Evolutionary conservation across 306 rosid species (phyloP).

Genomic region (Hippophae gyantsensis): DNA sequence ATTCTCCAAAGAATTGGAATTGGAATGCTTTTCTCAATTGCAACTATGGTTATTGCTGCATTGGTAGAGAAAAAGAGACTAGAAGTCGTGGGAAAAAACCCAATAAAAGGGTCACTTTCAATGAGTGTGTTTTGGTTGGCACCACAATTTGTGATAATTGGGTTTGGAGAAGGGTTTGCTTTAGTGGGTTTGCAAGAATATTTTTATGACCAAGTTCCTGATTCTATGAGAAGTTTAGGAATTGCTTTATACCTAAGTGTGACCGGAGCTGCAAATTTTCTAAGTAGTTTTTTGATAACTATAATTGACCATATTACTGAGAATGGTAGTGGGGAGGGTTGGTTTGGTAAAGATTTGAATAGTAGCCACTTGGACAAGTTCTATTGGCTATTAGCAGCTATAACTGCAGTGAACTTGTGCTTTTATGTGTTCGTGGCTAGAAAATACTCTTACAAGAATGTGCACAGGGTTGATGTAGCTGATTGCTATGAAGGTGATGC

Average conservation of each 20-base stretch:
- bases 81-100: conserved; percentile 19
- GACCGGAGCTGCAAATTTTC: conserved; percentile 60
- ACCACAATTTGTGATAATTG: conserved; percentile 67
- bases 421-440: conserved; percentile 70
- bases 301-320: conserved; percentile 42
- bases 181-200: conserved; percentile 84
- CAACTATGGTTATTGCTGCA: conserved; percentile 60
- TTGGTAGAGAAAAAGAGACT: conserved; percentile 54
- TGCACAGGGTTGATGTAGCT: conserved; percentile 58
- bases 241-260: conserved; percentile 74
- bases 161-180: conserved; percentile 81
- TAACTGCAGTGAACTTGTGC: conserved; percentile 38
- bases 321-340: conserved; percentile 41
- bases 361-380: conserved; percentile 75
- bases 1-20: conserved; percentile 81
- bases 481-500: conserved; percentile 40
- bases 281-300: conserved; percentile 64
- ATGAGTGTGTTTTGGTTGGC: conserved; percentile 85
- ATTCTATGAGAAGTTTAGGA: conserved; percentile 86
- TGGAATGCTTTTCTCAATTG: conserved; percentile 58
- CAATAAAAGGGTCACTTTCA: conserved; percentile 23
- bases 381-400: conserved; percentile 62
- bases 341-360: conserved; percentile 79
- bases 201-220: conserved; percentile 87
- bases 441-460: conserved; percentile 64